A percentile compares a stretch with the other conserved stretches of the same genome.
Conservation (phyloP, 768 basidiomycete genomes). For the Pleurotus ostreatus region DNA sequence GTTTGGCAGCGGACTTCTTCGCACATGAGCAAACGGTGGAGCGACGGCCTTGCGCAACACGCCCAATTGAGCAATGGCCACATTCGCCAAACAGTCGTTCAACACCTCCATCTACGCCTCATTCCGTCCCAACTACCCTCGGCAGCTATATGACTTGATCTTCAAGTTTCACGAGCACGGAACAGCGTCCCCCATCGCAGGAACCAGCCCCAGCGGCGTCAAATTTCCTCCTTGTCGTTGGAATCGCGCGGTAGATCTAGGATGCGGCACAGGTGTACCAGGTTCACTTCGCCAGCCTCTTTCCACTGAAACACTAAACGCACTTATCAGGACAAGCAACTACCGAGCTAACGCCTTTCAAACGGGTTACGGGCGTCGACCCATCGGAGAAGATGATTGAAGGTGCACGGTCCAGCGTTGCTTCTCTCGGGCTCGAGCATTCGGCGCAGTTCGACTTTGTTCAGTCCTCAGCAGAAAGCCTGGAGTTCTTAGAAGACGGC, state of each 20-base stretch:
- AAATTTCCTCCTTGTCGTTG: conserved; percentile 27
- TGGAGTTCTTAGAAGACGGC: conserved; percentile 41
- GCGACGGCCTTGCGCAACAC: too few relatives aligned
- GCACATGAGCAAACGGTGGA: background rate
- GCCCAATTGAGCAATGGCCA: conserved; percentile 49
- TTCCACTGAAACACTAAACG: background rate
- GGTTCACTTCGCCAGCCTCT: background rate
- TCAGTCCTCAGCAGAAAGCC: conserved; percentile 48
- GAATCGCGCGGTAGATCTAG: conserved; percentile 67
- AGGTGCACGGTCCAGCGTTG: conserved; percentile 34
- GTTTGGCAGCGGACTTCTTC: background rate
- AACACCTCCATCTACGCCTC: conserved; percentile 65
- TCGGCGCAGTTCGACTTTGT: conserved; percentile 22
- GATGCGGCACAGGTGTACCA: conserved; percentile 75
- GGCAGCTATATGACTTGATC: conserved; percentile 57
- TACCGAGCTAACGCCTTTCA: conserved; percentile 49
- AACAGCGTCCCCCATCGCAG: conserved; percentile 9
- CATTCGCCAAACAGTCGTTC: conserved; percentile 70
- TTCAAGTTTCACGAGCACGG: conserved; percentile 50
- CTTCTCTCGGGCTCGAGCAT: conserved; percentile 3
- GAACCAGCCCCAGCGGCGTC: conserved; percentile 3
- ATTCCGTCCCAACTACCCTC: conserved; percentile 71
- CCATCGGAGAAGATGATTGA: conserved; percentile 70
- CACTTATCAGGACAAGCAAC: conserved; percentile 63
- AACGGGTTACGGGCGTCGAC: conserved; percentile 66